A percentile compares a stretch with the other conserved stretches of the same genome.
Evolutionary conservation across 768 basidiomycete species (phyloP).

Genomic region (Leccinum longicurvipes): DNA sequence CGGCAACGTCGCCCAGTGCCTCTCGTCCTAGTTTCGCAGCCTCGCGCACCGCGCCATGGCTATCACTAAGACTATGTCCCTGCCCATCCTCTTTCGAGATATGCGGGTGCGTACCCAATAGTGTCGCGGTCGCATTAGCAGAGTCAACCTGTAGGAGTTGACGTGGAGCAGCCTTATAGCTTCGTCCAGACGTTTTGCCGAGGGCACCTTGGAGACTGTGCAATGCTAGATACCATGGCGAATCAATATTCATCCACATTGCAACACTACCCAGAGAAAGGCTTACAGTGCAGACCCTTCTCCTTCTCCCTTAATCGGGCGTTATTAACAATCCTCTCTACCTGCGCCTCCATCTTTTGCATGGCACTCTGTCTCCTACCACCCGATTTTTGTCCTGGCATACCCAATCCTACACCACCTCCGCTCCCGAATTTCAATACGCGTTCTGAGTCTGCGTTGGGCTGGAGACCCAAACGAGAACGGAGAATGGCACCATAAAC

Average conservation of each 20-base stretch:
- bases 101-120: conserved; percentile 42
- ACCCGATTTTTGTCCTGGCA: conserved; percentile 46
- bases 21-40: conserved; percentile 74
- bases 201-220: conserved; percentile 89
- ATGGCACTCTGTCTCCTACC: conserved; percentile 78
- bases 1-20: conserved; percentile 59
- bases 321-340: conserved; percentile 93
- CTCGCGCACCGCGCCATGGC: conserved; percentile 63
- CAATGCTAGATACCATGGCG: conserved; percentile 41
- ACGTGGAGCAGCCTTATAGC: conserved; percentile 94
- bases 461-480: conserved; percentile 68
- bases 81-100: conserved; percentile 53
- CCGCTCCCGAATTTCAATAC: conserved; percentile 88
- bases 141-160: conserved; percentile 90
- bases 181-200: conserved; percentile 90
- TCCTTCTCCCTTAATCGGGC: conserved; percentile 84
- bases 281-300: conserved; percentile 61
- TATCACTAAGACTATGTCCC: conserved; percentile 24
- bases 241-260: neutral
- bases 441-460: conserved; percentile 58
- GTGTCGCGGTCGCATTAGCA: conserved; percentile 33
- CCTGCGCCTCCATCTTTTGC: conserved; percentile 93
- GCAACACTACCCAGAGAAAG: neutral
- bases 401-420: conserved; percentile 74
- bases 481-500: conserved; percentile 86